Evolutionary conservation across 305 asterid species (phyloP), one percentile per base, ranked within the genome.

Genomic region (Nicotiana rustica): DNA sequence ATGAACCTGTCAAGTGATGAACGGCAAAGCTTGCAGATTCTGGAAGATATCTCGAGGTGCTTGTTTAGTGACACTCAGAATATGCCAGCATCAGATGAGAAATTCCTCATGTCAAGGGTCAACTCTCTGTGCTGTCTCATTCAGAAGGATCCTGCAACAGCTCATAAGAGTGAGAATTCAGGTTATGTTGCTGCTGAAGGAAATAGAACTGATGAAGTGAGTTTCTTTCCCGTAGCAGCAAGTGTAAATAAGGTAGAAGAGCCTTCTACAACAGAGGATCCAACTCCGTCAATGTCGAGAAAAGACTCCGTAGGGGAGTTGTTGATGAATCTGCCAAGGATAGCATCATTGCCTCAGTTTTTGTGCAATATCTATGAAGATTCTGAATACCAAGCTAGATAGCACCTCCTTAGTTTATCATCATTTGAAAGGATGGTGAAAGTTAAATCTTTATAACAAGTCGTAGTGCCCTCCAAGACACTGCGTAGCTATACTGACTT

Each of bases 91-190:
- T 88, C 97, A 2, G 97, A 91, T 60, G 98, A 94, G 87, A 92
- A 92, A 85, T 89, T 90, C 0, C 97, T 96, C 77, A 90, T 96
- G 97, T 85, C 98, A 10, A 87, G 98, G 86, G 98, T 96, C 77
- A 90, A 94, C 83, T 96, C 99, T 38, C 97, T 96, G 6, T 93
- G 99, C 92, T 92, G 98, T 78, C 98, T 94, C 84, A 89, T 96
- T 82, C 99, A 96, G 90, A 93, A 92, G 86, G 99, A 93, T 47
- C 81, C 93, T 12, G 57, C 83, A 21, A 47, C 87, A 10, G 83
- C 75, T 49, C 80, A 90, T 61, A 90, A 69, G 73, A 81, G 84
- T 29, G 92, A 90, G 13, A 47, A 78, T 73, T 35, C 31, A 41
- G 73, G 80, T 36, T 84, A 83, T 64, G 10, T 73, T 29, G 44